Conservation (phyloP, 2,329 filamentous ascomycete genomes). For the Fusarium compactum region DNA sequence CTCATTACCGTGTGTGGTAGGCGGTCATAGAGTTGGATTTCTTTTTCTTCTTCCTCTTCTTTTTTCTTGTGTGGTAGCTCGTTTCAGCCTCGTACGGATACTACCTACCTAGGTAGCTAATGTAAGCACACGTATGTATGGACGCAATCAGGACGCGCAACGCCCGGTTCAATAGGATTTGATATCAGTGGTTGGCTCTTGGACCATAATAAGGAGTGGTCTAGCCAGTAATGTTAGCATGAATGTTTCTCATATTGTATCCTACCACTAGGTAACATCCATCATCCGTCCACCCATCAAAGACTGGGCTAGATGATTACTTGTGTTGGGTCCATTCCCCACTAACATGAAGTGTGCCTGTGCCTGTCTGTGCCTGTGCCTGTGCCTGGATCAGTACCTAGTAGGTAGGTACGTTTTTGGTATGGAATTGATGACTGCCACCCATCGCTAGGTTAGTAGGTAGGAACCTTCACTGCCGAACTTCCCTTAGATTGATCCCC, state of each 20-base stretch:
- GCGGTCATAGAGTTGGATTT: background rate
- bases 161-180: background rate
- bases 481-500: slow-evolving; percentile 22
- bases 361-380: slow-evolving; percentile 9
- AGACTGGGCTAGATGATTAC: background rate
- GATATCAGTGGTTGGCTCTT: background rate
- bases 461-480: slow-evolving; percentile 9
- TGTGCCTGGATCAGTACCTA: slow-evolving; percentile 2
- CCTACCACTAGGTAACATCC: background rate
- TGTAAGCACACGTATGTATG: background rate
- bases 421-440: slow-evolving; percentile 4
- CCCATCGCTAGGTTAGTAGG: background rate
- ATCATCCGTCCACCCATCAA: background rate
- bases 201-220: background rate
- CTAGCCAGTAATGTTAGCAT: background rate
- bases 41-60: no score
- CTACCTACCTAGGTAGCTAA: background rate
- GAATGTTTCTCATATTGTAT: background rate
- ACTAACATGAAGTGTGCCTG: background rate
- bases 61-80: background rate
- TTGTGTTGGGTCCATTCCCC: background rate
- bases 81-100: slow-evolving; percentile 1
- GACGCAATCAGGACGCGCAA: slow-evolving; percentile 1
- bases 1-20: background rate
- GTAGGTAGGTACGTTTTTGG: background rate